phyloP scores from a whole-genome alignment of 163 green algal genomes.

The Chlorella variabilis region DNA sequence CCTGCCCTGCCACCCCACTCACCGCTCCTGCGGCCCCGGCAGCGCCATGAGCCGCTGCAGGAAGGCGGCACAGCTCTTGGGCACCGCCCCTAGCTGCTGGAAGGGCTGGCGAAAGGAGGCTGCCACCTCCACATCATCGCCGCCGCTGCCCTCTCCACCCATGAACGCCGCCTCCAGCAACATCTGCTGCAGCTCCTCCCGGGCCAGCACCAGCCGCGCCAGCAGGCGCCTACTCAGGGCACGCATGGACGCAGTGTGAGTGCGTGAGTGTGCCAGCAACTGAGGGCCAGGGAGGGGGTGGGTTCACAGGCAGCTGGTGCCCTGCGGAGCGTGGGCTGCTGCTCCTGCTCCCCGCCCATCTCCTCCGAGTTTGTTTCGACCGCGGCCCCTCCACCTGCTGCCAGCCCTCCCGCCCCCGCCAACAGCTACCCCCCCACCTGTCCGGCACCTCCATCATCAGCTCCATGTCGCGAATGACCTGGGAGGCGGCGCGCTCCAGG shows the following conservation, averaged over 20 bases:
- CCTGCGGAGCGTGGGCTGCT: background rate
- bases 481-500: background rate
- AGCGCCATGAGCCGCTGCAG: conserved; percentile 37
- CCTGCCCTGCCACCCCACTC: background rate
- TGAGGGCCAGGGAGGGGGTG: background rate
- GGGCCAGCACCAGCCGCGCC: background rate
- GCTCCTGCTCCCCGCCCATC: background rate
- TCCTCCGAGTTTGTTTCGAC: background rate
- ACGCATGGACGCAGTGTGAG: too few relatives aligned
- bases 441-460: conserved; percentile 17
- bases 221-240: conserved; percentile 27
- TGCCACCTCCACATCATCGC: background rate
- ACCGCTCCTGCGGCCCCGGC: background rate
- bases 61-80: conserved; percentile 3
- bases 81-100: conserved; percentile 5
- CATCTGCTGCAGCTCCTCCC: conserved; percentile 20
- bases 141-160: background rate
- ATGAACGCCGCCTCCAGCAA: conserved; percentile 1
- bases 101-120: conserved; percentile 1
- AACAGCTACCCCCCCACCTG: conserved; percentile 1
- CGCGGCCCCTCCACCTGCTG: background rate
- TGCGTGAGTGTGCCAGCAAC: background rate
- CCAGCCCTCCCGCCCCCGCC: background rate
- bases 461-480: conserved; percentile 21
- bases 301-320: background rate